Conservation (phyloP, 129 eudicot species). For the Centella asiatica region DNA sequence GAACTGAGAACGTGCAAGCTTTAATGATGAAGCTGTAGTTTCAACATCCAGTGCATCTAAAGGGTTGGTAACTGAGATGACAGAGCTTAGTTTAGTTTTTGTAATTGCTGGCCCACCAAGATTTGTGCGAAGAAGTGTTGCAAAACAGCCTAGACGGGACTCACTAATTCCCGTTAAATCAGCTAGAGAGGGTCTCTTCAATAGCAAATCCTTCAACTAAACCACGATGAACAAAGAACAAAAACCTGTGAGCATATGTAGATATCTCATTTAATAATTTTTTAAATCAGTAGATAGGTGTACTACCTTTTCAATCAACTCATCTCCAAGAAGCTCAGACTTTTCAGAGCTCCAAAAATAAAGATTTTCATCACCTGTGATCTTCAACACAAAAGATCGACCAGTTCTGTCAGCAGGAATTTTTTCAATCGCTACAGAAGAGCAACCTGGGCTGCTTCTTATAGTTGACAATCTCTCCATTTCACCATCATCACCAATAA, state of each 20-base stretch:
- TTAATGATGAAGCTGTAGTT: constrained; percentile 20
- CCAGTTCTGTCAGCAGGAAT: constrained; percentile 72
- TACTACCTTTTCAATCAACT: constrained; percentile 78
- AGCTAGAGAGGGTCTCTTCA: constrained; percentile 59
- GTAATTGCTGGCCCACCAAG: constrained; percentile 34
- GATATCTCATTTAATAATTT: neutral
- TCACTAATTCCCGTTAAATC: constrained; percentile 83
- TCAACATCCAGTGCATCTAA: constrained; percentile 26
- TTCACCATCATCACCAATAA: constrained; percentile 68
- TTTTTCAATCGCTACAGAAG: constrained; percentile 47
- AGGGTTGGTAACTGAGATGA: constrained; percentile 8
- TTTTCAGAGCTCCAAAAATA: constrained; percentile 94
- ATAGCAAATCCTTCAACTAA: constrained; percentile 71
- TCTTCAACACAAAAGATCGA: constrained; percentile 53
- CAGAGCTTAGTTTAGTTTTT: constrained; percentile 26
- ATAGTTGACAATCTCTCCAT: constrained; percentile 62
- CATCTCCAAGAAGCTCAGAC: constrained; percentile 70
- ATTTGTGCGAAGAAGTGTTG: constrained; percentile 51
- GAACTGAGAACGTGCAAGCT: constrained; percentile 38
- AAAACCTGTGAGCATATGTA: neutral
- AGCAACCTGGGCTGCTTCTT: constrained; percentile 30
- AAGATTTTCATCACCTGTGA: constrained; percentile 22
- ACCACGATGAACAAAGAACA: constrained; percentile 5
- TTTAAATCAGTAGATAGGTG: neutral
- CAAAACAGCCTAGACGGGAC: constrained; percentile 81